Percentiles rank a stretch among this genome's conserved stretches.
phyloP scores from a whole-genome alignment of 2,329 filamentous ascomycete genomes.

The Metarhizium sp. region DNA sequence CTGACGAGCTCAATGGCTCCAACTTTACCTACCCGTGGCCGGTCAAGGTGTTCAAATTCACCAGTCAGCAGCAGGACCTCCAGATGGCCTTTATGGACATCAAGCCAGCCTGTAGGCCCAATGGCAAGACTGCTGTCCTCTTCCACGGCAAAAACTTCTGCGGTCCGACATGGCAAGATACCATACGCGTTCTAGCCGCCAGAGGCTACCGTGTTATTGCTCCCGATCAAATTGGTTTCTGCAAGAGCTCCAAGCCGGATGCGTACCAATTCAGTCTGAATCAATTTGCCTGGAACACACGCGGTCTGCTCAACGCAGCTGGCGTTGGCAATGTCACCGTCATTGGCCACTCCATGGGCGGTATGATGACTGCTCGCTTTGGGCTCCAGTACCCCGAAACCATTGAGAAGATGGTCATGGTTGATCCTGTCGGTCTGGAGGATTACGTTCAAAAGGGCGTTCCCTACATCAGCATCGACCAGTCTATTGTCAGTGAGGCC shows the following conservation, averaged over 20 bases:
- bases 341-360: conserved; percentile 46
- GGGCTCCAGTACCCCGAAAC: conserved; percentile 38
- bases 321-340: conserved; percentile 33
- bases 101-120: conserved; percentile 21
- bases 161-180: conserved; percentile 40
- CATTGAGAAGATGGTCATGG: conserved; percentile 34
- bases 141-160: conserved; percentile 50
- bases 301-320: conserved; percentile 34
- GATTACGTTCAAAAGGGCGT: conserved; percentile 42
- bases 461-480: conserved; percentile 34
- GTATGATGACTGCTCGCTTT: conserved; percentile 43
- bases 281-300: conserved; percentile 41
- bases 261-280: conserved; percentile 43
- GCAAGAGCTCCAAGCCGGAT: conserved; percentile 43
- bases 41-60: conserved; percentile 36
- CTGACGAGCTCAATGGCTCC: conserved; percentile 35
- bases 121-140: conserved; percentile 34
- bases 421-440: conserved; percentile 44
- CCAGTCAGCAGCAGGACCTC: conserved; percentile 35
- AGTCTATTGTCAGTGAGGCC: conserved; percentile 26
- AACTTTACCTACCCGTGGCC: conserved; percentile 45
- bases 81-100: conserved; percentile 50
- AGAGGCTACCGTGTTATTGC: conserved; percentile 42
- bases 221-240: conserved; percentile 47
- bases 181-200: conserved; percentile 29